These are phyloP conservation scores for Aspergillus sp. DNA, from an alignment of 2,329 filamentous ascomycete species.

Conservation along the genomic window DNA sequence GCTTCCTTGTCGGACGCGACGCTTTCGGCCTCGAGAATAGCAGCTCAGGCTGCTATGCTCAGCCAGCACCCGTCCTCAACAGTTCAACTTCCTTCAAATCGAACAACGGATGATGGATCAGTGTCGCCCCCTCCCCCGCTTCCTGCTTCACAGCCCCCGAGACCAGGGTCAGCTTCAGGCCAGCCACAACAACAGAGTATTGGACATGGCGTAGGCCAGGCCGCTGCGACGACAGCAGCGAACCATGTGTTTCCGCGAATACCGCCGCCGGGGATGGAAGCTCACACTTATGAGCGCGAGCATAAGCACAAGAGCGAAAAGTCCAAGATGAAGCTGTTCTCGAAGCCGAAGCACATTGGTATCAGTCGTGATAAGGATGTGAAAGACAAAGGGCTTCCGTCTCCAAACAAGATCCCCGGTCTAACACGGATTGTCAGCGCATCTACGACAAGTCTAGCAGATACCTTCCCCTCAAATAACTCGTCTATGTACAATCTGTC, in stretches of 20 bases:
- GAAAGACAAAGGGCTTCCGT: constrained; percentile 56
- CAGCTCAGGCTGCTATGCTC: constrained; percentile 66
- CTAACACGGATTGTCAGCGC: constrained; percentile 58
- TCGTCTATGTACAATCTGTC: constrained; percentile 61
- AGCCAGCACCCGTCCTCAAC: constrained; percentile 32
- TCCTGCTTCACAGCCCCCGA: constrained; percentile 23
- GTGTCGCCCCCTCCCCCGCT: constrained; percentile 33
- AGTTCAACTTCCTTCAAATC: constrained; percentile 49
- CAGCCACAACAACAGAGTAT: constrained; percentile 50
- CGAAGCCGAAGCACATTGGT: constrained; percentile 65
- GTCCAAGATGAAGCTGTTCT: constrained; percentile 69
- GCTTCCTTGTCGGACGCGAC: constrained; percentile 47
- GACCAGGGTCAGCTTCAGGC: constrained; percentile 21
- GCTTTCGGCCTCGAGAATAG: constrained; percentile 62
- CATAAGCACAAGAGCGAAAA: constrained; percentile 58
- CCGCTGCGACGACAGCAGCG: constrained; percentile 61
- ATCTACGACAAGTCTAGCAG: constrained; percentile 60
- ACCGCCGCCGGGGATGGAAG: constrained; percentile 27
- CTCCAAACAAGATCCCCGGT: constrained; percentile 57
- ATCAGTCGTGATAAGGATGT: constrained; percentile 60
- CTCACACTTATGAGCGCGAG: constrained; percentile 34
- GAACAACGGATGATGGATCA: constrained; percentile 48
- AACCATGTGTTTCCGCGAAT: constrained; percentile 61
- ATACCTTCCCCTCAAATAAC: constrained; percentile 53
- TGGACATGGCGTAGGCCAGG: constrained; percentile 47